Conservation (phyloP, 257 asterid genomes). For the Solanum tacnaense region DNA sequence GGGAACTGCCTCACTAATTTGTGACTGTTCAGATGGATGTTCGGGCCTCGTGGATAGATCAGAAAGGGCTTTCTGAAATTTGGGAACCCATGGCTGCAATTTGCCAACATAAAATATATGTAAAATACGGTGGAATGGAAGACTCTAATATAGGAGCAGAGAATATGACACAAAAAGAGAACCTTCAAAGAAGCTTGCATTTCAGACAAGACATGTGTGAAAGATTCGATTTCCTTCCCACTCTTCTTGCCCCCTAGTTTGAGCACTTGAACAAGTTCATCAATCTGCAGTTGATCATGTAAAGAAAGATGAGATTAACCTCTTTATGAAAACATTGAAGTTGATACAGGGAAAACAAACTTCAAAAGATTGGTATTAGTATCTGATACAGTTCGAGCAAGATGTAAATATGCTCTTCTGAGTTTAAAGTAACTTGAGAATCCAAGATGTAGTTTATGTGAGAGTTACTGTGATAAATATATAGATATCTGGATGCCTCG, state of each 20-base stretch:
- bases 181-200: constrained; percentile 79
- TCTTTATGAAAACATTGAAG: background rate
- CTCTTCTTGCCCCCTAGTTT: constrained; percentile 42
- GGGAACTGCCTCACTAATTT: constrained; percentile 10
- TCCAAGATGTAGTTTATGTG: background rate
- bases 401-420: background rate
- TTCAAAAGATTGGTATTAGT: background rate
- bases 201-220: constrained; percentile 56
- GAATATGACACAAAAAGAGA: background rate
- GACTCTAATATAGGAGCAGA: background rate
- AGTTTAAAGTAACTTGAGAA: background rate
- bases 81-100: constrained; percentile 83
- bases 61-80: constrained; percentile 45
- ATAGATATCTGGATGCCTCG: background rate
- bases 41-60: constrained; percentile 17
- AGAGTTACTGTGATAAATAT: background rate
- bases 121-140: background rate
- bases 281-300: constrained; percentile 48
- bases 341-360: background rate
- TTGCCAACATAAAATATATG: background rate
- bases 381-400: background rate
- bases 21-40: constrained; percentile 19
- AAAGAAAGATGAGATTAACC: background rate
- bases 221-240: constrained; percentile 52
- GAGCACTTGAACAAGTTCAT: constrained; percentile 61